Evolutionary conservation across 345 rosid genomes (phyloP).

Genomic region (Salix viminalis): DNA sequence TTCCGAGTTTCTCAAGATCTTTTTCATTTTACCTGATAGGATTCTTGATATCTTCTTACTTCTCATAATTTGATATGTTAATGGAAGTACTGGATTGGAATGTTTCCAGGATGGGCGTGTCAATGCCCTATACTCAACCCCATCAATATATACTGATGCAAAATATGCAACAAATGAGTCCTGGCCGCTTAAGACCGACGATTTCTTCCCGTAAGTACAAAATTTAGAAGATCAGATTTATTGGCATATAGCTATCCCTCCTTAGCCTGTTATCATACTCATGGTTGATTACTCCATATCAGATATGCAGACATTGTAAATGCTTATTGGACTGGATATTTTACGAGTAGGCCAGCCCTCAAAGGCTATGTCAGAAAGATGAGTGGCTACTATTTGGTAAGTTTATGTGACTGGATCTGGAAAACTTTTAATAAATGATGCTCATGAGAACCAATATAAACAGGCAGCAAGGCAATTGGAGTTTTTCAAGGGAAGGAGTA

Average conservation of each 20-base stretch:
- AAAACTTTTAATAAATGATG: not conserved
- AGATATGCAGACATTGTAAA: conserved; percentile 49
- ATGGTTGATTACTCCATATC: conserved; percentile 4
- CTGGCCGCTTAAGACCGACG: conserved; percentile 53
- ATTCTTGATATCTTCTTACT: not conserved
- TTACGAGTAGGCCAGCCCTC: conserved; percentile 46
- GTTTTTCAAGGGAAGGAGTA: conserved; percentile 38
- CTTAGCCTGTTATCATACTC: not conserved
- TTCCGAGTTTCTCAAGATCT: no score
- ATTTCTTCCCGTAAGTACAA: conserved; percentile 47
- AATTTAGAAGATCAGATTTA: not conserved
- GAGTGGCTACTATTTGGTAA: conserved; percentile 50
- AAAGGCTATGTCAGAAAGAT: conserved; percentile 46
- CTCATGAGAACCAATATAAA: conserved; percentile 6
- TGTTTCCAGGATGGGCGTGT: conserved; percentile 51
- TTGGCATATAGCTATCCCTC: not conserved
- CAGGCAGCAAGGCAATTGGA: conserved; percentile 57
- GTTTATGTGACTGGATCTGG: not conserved
- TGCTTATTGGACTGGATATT: conserved; percentile 58
- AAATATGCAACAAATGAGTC: conserved; percentile 39
- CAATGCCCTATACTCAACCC: conserved; percentile 54
- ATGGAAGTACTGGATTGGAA: conserved; percentile 9
- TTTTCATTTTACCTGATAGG: not conserved
- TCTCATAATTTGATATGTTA: conserved; percentile 5
- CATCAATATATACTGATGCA: conserved; percentile 51